Evolutionary conservation across 768 basidiomycete species (phyloP).

Genomic region (Daedaleopsis nitida): DNA sequence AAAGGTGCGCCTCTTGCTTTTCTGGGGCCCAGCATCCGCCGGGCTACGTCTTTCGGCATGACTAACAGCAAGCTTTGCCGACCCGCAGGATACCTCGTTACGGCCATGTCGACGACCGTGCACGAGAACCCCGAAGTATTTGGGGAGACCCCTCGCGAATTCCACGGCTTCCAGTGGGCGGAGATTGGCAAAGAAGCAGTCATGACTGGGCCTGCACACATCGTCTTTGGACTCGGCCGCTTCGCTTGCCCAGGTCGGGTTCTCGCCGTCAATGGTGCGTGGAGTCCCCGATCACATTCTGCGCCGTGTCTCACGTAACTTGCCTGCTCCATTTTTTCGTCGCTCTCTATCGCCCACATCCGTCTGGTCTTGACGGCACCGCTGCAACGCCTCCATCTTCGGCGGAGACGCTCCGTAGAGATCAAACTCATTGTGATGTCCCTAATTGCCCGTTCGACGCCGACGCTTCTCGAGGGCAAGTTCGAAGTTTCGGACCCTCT

Average conservation of each 20-base stretch:
- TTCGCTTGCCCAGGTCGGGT: slow-evolving; percentile 39
- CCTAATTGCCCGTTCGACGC: slow-evolving; percentile 32
- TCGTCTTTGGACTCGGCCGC: slow-evolving; percentile 37
- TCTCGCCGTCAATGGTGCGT: slow-evolving; percentile 33
- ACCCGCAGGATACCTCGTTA: slow-evolving; percentile 30
- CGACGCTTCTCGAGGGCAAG: slow-evolving; percentile 32
- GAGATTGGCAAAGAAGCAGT: slow-evolving; percentile 31
- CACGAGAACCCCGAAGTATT: slow-evolving; percentile 30
- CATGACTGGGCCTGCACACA: slow-evolving; percentile 32
- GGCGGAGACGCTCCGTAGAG: slow-evolving; percentile 20
- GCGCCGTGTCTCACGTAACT: background rate
- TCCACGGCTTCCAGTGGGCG: slow-evolving; percentile 35
- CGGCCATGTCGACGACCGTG: slow-evolving; percentile 32
- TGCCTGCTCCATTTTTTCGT: no score
- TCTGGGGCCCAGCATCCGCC: no score
- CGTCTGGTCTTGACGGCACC: no score
- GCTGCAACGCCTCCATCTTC: background rate
- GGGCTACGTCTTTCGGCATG: no score
- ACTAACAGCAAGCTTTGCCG: no score
- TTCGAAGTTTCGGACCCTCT: slow-evolving; percentile 37
- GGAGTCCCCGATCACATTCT: no score
- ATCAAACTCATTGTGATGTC: slow-evolving; percentile 38
- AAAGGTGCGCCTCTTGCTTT: slow-evolving; percentile 25
- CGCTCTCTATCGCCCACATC: background rate
- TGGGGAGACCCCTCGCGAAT: slow-evolving; percentile 29